Evolutionary conservation across 2,329 filamentous ascomycete species (phyloP).

Genomic region (Gremmenia infestans): DNA sequence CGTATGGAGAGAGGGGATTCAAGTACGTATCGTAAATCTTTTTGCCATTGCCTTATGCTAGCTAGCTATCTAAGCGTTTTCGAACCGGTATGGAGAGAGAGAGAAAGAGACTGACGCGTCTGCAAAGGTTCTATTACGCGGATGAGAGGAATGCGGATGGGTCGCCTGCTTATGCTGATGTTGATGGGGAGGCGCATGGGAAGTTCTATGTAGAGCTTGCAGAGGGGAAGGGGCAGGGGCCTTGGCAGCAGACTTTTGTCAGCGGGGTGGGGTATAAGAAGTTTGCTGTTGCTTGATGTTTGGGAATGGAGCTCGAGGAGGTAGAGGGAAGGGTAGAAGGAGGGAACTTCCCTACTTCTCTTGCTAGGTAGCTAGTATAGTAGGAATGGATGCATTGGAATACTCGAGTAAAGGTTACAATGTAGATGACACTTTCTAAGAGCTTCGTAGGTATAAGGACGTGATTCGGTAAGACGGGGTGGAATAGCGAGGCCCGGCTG

Average conservation of each 20-base stretch:
- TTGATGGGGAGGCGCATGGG: constrained; percentile 39
- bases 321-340: too few relatives aligned
- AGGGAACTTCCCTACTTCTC: too few relatives aligned
- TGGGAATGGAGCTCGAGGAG: too few relatives aligned
- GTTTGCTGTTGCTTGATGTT: constrained; percentile 19
- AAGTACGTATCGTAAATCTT: constrained; percentile 23
- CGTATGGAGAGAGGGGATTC: constrained; percentile 34
- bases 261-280: constrained; percentile 37
- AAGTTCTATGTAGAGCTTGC: constrained; percentile 37
- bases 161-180: constrained; percentile 11
- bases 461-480: neutral
- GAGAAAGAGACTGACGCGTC: too few relatives aligned
- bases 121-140: constrained; percentile 42
- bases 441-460: too few relatives aligned
- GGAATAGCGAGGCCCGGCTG: neutral
- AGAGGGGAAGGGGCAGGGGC: constrained; percentile 35
- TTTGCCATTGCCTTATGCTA: too few relatives aligned
- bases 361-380: too few relatives aligned
- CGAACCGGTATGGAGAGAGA: neutral
- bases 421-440: too few relatives aligned
- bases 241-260: constrained; percentile 43
- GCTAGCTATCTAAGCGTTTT: neutral
- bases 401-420: too few relatives aligned
- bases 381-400: too few relatives aligned
- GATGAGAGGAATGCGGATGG: constrained; percentile 45